Evolutionary conservation across 345 rosid genomes (phyloP), one percentile per base, ranked within the genome.

Genomic region (Pistacia vera): DNA sequence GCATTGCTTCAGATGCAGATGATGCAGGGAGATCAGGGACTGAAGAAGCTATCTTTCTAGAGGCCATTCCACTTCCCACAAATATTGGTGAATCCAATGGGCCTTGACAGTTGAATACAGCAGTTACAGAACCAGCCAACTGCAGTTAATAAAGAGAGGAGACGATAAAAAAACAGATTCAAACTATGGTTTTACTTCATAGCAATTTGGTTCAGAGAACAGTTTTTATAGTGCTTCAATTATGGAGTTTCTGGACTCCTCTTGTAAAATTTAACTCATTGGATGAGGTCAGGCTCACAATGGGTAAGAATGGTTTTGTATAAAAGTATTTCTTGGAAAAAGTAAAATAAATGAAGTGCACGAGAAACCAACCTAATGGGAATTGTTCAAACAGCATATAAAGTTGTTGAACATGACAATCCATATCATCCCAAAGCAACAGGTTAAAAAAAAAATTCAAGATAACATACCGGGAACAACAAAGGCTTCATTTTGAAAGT

Each of bases 71-170:
- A 81, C 99, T 95, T 73, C 99, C 99, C 81, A 95, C 98, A 86
- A 95, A 95, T 78, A 86, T 81, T 8, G 99, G 99, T 80, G 98
- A 98, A 86, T 92, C 95, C 72, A 95, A 79, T 70, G 97, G 99
- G 33, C 99, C 99, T 92, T 95, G 99, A 86, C 98, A 93, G 82
- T 95, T 95, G 83, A 95, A 95, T 65, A 95, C 98, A 67, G 98
- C 96, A 76, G 99, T 95, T 44, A 95, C 90, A 83, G 90, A 92
- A 79, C 99, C 99, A 76, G 99, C 99, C 83, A 95, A 84, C 99
- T 95, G 90, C 86, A 85, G 72, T 74, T 78, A 79, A 81, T 76
- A 73, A 78, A 77, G 76, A 80, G 54, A 68, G 41, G 41, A 74
- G 51, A 51, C 52, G 71, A 58, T 25, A 25, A 25, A 71, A 25